These are phyloP conservation scores for Trichosporon sp. DNA, from an alignment of 1,284 basidiomycete species.

Conservation along the genomic window DNA sequence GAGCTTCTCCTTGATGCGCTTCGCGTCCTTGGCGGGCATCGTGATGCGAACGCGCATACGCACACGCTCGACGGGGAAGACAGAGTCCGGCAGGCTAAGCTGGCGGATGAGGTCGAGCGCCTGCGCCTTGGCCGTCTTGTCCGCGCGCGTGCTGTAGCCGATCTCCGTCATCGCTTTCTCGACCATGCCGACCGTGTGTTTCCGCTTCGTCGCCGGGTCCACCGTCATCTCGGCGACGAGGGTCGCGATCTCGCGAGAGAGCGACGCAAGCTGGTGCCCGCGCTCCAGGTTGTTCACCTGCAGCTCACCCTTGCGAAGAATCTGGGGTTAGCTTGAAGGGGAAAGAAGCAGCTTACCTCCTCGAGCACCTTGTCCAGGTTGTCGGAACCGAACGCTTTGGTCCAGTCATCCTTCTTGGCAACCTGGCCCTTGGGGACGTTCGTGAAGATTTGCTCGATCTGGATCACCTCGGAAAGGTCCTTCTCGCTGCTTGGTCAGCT, in stretches of 20 bases:
- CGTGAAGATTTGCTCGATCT: conserved; percentile 92
- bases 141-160: conserved; percentile 84
- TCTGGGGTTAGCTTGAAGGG: conserved; percentile 59
- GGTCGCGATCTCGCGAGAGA: conserved; percentile 91
- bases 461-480: conserved; percentile 91
- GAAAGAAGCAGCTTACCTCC: conserved; percentile 63
- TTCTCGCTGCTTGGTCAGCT: conserved; percentile 67
- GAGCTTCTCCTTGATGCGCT: conserved; percentile 72
- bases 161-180: conserved; percentile 97
- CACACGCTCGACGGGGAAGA: conserved; percentile 86
- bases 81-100: conserved; percentile 65
- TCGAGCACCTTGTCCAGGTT: conserved; percentile 75
- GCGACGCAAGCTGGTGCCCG: conserved; percentile 77
- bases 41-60: conserved; percentile 87
- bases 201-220: conserved; percentile 83
- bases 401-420: conserved; percentile 82
- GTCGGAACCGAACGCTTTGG: conserved; percentile 84
- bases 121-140: conserved; percentile 91
- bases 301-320: conserved; percentile 92
- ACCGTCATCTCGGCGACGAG: conserved; percentile 93
- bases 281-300: conserved; percentile 98
- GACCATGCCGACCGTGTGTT: conserved; percentile 93
- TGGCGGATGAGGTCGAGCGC: conserved; percentile 89
- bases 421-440: conserved; percentile 97
- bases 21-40: conserved; percentile 73